These are phyloP conservation scores for Alternaria rosae DNA, from an alignment of 2,329 filamentous ascomycete genomes.

Conservation along the genomic window DNA sequence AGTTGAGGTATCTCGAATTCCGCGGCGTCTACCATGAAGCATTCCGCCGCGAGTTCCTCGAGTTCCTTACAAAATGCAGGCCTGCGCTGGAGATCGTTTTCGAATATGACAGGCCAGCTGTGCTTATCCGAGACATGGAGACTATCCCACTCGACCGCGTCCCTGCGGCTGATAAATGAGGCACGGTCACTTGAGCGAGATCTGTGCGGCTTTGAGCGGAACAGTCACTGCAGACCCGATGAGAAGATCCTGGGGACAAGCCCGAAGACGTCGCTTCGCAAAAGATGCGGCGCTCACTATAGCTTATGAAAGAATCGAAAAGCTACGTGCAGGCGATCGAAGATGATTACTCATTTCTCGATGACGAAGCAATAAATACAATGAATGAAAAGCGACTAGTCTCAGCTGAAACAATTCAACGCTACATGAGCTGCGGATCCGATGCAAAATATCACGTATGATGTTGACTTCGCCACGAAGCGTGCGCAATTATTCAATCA, in stretches of 20 bases:
- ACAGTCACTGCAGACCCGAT: not conserved
- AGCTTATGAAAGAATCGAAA: not conserved
- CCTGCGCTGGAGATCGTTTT: conserved; percentile 5
- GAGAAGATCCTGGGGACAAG: not conserved
- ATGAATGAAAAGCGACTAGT: not conserved
- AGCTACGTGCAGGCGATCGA: not conserved
- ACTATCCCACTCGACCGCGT: not conserved
- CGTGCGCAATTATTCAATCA: not conserved
- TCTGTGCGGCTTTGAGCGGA: not conserved
- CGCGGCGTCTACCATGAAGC: conserved; percentile 5
- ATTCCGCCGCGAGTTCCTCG: conserved; percentile 4
- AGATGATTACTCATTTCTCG: not conserved
- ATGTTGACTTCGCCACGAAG: not conserved
- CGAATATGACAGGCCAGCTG: not conserved
- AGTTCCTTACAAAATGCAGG: conserved; percentile 5
- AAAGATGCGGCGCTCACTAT: not conserved
- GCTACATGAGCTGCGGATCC: not conserved
- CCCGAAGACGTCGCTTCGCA: not conserved
- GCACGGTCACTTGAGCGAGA: not conserved
- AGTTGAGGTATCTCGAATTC: conserved; percentile 7
- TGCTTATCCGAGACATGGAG: not conserved
- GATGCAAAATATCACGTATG: not conserved
- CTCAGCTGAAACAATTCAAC: not conserved
- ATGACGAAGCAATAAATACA: not conserved
- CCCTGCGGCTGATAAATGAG: not conserved